Evolutionary conservation across 1,284 basidiomycete genomes (phyloP), one percentile per base, ranked within the genome.

Genomic region (Fomitopsis pinicola): DNA sequence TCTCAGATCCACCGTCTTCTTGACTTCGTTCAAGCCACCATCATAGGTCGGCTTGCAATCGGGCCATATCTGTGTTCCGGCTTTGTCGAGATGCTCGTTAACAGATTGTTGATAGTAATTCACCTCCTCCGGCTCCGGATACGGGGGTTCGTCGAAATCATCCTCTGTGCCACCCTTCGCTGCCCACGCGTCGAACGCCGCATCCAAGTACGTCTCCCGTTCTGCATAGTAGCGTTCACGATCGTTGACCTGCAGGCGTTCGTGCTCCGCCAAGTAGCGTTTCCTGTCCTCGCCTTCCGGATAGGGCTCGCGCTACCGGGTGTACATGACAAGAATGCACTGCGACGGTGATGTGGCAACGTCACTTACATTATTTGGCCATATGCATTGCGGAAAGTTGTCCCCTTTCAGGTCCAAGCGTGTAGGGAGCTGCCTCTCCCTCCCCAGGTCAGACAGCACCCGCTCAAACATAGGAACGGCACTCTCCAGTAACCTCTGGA

Each of bases 1-100:
- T 1, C 61, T 55, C 5, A 73, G 58, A 3, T 56, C 36, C 19
- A 61, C 42, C 1, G 57, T 26, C 3, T 48, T 46, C 45, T 26
- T 46, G 19, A 46, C 45, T 12, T 26, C 45, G 45, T 10, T n/a
- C 6, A 46, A 19, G 22, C 45, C 45, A 5, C 45, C 22, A 6
- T 26, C 22, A 46, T 46, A 46, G 45, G 6, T 8, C 8, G 45
- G 45, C 45, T 46, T 46, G 45, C 45, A 19, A 8, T 46, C 45
- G 6, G 45, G 45, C 45, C 45, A 46, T 4, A 10, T 14, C 19
- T 46, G 45, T 1, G 19, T 26, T 4, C 45, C 45, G 22, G 8
- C 22, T 5, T 28, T 26, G 45, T 26, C 19, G 12, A 46, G 26
- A 5, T 26, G 22, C 6, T 46, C 45, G 9, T 46, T 12, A n/a